Base-by-base conservation (phyloP, 345 rosid species). In the Citrus mangshanensis region DNA sequence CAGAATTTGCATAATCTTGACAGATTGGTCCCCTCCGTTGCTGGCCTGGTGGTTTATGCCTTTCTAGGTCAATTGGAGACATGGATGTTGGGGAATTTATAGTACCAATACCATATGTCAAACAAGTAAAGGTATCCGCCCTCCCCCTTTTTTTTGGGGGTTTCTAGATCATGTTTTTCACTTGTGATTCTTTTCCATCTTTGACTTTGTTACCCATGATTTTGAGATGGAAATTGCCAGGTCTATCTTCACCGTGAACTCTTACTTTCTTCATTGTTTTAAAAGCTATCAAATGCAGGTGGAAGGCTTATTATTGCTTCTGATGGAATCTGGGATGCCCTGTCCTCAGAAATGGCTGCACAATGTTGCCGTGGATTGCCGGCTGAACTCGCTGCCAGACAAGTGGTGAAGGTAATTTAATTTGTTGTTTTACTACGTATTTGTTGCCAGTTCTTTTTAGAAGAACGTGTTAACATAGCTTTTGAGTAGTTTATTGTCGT, bases 31-130 rank as follows among this genome's bases (percentile, higher is more conserved):
- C 98, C 37, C 88, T 93, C 55, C 90, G 97, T 40, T 95, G 98
- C 80, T 95, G 98, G 95, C 98, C 97, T 1, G 98, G 98, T 73
- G 98, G 98, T 62, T 85, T 93, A 72, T 95, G 98, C 82, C 95
- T 95, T 81, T 93, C 98, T 24, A 87, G 98, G 86, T 95, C 98
- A 67, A 95, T 95, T 21, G 98, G 98, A 30, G 98, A 92, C 85
- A 89, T 87, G 90, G 98, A 95, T 86, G 98, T 93, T 18, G 98
- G 98, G 37, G 98, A 95, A 87, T 93, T 89, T 67, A 92, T 93
- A 77, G 98, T 92, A 78, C 98, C 98, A 38, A 86, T 95, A 63
- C 98, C 98, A 6, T 86, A 87, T 83, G 98, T 93, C 38, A 95
- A 93, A 84, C 98, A 95, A 92, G 98, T 95, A 56, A 93, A 93